A percentile compares a stretch with the other conserved stretches of the same genome.
Evolutionary conservation across 495 filamentous ascomycete genomes (phyloP).

Genomic region (Tuber borchii): DNA sequence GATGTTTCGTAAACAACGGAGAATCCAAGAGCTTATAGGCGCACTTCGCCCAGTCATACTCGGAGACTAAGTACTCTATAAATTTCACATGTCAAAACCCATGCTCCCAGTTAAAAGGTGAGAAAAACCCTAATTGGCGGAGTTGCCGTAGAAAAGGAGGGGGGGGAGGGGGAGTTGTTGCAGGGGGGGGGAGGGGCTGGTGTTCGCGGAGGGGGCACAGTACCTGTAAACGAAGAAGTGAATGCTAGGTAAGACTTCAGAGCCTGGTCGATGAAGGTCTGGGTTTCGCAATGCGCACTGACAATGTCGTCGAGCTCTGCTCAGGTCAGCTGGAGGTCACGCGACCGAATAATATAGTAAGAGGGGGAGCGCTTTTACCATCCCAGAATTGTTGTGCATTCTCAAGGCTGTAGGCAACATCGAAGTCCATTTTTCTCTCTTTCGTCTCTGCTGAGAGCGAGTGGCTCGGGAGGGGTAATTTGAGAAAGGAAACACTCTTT

Average conservation of each 20-base stretch:
- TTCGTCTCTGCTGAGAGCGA: background rate
- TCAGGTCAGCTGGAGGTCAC: constrained; percentile 23
- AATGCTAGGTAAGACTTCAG: constrained; percentile 77
- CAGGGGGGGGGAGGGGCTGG: constrained; percentile 12
- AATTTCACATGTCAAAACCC: constrained; percentile 12
- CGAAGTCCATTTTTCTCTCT: constrained; percentile 48
- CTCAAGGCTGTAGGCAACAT: constrained; percentile 63
- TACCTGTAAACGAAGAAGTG: constrained; percentile 67
- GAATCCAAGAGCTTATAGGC: constrained; percentile 74
- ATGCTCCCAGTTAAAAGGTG: constrained; percentile 11
- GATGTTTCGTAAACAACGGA: constrained; percentile 62
- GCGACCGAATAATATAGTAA: background rate
- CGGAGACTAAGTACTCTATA: constrained; percentile 70
- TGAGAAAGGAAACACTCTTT: background rate
- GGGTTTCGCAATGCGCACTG: constrained; percentile 60
- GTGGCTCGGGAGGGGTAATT: background rate
- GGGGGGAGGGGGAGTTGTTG: constrained; percentile 1
- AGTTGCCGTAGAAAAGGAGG: constrained; percentile 7
- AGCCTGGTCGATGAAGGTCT: constrained; percentile 78
- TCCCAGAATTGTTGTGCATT: constrained; percentile 90
- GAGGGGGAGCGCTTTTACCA: constrained; percentile 52
- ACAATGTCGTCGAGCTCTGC: constrained; percentile 78
- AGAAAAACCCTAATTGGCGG: constrained; percentile 4
- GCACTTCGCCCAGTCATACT: constrained; percentile 78
- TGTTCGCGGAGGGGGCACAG: background rate